Evolutionary conservation across 495 filamentous ascomycete genomes (phyloP).

Genomic region (Xylaria intraflava): DNA sequence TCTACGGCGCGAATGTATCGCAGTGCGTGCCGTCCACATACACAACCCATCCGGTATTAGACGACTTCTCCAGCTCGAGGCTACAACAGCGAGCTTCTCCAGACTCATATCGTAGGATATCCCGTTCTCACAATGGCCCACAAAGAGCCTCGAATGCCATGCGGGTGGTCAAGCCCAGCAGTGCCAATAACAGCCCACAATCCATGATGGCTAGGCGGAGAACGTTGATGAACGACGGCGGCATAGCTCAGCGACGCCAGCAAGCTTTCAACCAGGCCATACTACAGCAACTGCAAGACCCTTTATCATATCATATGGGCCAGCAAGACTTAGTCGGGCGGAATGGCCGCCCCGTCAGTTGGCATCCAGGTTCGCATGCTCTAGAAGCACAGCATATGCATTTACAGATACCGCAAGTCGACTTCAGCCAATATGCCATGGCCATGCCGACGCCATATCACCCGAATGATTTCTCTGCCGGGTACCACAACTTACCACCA

Average conservation of each 20-base stretch:
- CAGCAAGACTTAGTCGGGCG: slow-evolving; percentile 27
- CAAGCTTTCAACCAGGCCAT: slow-evolving; percentile 33
- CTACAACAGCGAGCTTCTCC: slow-evolving; percentile 26
- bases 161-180: slow-evolving; percentile 60
- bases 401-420: slow-evolving; percentile 28
- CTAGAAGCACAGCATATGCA: slow-evolving; percentile 27
- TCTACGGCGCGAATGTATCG: slow-evolving; percentile 16
- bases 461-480: slow-evolving; percentile 32
- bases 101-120: slow-evolving; percentile 32
- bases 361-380: slow-evolving; percentile 55
- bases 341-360: slow-evolving; percentile 55
- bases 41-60: slow-evolving; percentile 26
- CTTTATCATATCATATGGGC: slow-evolving; percentile 23
- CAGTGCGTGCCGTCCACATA: slow-evolving; percentile 21
- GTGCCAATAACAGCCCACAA: slow-evolving; percentile 65
- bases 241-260: slow-evolving; percentile 26
- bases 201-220: slow-evolving; percentile 44
- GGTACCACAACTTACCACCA: slow-evolving; percentile 35
- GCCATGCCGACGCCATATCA: slow-evolving; percentile 27
- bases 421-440: slow-evolving; percentile 24
- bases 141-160: slow-evolving; percentile 38
- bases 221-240: slow-evolving; percentile 49
- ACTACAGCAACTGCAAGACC: slow-evolving; percentile 27
- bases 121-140: slow-evolving; percentile 26
- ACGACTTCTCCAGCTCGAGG: slow-evolving; percentile 28